Percentiles rank a stretch among this genome's conserved stretches.
Conservation (phyloP, 371 early-diverging fungal species). For the Mortierella sp. region DNA sequence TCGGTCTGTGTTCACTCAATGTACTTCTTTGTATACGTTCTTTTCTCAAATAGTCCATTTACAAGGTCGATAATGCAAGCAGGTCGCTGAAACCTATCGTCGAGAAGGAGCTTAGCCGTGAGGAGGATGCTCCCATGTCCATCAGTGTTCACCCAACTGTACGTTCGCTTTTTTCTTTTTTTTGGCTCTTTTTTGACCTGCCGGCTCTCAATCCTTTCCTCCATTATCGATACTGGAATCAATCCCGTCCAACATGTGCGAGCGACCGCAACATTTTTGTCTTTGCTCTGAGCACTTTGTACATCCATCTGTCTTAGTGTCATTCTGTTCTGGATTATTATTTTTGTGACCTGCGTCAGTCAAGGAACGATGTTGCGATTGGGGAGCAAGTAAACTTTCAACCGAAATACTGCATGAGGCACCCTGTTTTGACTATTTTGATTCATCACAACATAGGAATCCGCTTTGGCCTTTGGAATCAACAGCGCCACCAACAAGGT, state of each 20-base stretch:
- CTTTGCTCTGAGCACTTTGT: neutral
- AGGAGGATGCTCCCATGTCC: conserved; percentile 84
- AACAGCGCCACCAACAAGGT: conserved; percentile 68
- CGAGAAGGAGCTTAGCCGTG: conserved; percentile 65
- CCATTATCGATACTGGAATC: conserved; percentile 3
- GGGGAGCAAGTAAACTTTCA: neutral
- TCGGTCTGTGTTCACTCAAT: neutral
- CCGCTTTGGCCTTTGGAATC: conserved; percentile 69
- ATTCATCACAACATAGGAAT: conserved; percentile 49
- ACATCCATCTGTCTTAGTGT: neutral
- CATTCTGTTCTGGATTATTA: neutral
- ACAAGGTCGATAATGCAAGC: conserved; percentile 66
- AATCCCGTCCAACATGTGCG: neutral
- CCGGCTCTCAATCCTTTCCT: neutral
- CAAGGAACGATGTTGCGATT: neutral
- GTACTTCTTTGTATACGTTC: neutral
- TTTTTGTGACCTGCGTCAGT: no score
- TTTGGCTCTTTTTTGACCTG: neutral
- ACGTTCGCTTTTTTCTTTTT: conserved; percentile 6
- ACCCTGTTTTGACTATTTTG: neutral
- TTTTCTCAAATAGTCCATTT: conserved; percentile 61
- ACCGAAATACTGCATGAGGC: neutral
- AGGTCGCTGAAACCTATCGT: conserved; percentile 65
- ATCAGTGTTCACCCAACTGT: conserved; percentile 76
- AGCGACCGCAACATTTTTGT: neutral